Percentiles rank a stretch among this genome's conserved stretches.
Evolutionary conservation across 441 rosid genomes (phyloP).

Genomic region (Jatropha multifida): DNA sequence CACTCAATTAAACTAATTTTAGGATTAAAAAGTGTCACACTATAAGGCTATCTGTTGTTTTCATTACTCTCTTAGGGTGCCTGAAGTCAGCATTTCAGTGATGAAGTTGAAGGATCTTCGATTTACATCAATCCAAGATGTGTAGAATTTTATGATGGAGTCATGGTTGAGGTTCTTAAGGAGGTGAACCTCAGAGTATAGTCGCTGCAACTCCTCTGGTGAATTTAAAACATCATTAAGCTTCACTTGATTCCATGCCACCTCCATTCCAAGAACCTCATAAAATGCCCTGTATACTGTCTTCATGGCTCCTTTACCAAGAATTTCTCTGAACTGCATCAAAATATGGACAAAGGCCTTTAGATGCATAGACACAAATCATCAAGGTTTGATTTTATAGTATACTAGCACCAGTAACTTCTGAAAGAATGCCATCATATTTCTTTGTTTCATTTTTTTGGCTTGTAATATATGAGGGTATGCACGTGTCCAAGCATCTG

Average conservation of each 20-base stretch:
- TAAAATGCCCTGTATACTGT: slow-evolving; percentile 81
- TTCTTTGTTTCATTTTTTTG: background rate
- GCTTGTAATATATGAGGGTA: background rate
- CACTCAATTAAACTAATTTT: background rate
- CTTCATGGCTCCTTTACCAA: slow-evolving; percentile 89
- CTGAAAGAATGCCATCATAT: background rate
- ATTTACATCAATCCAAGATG: slow-evolving; percentile 66
- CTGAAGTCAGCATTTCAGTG: slow-evolving; percentile 79
- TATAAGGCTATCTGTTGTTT: background rate
- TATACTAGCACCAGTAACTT: background rate
- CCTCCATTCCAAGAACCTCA: slow-evolving; percentile 72
- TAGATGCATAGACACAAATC: background rate
- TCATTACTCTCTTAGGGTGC: slow-evolving; percentile 58
- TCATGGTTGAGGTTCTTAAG: slow-evolving; percentile 61
- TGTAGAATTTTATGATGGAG: slow-evolving; percentile 55
- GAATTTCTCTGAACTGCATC: slow-evolving; percentile 64
- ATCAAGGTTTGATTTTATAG: background rate
- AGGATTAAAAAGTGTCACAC: background rate
- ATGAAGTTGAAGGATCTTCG: slow-evolving; percentile 68
- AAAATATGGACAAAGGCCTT: background rate
- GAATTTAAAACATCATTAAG: slow-evolving; percentile 54
- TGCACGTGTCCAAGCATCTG: background rate
- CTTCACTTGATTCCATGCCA: slow-evolving; percentile 76
- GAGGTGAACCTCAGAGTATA: slow-evolving; percentile 75
- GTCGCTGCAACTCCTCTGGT: slow-evolving; percentile 57